Evolutionary conservation across 1,139 yeast species (phyloP), one percentile per base, ranked within the genome.

Genomic region (Yamadazyma triangularis): DNA sequence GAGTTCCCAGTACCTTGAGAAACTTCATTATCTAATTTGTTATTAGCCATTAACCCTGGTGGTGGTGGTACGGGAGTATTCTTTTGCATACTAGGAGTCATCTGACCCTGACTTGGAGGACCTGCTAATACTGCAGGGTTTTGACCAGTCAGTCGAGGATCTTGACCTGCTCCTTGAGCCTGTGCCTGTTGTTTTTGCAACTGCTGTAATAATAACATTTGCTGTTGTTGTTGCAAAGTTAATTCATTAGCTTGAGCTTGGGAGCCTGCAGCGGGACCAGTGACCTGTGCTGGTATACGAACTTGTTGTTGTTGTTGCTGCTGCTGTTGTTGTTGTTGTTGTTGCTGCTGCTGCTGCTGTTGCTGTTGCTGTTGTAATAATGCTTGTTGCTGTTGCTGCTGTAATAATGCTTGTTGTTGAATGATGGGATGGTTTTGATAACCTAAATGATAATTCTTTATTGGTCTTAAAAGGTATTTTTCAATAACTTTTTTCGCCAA

Each of bases 361-460:
- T 22, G 43, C 37, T 39, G 53, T 36, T 40, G 56, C 35, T 43
- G 61, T 27, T 30, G 33, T 16, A 30, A 30, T 2, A 15, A 20
- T 30, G 30, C 56, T 40, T 40, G 64, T 41, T 47, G 59, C 27
- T 45, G 56, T 31, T 50, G 63, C 28, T 51, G 58, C 35, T 52
- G 62, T 27, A 61, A 48, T 25, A 63, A 55, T 3, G 62, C 49
- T 39, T 56, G 67, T 40, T 64, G 70, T 45, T 66, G 73, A 29
- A 56, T 49, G 37, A 60, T 58, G 29, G 69, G 71, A 41, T 67
- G 74, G 46, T 67, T 67, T 41, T 61, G 68, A 45, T 67, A 68
- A 10, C 73, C 70, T 46, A 68, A 61, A 42, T 68, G 73, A 40
- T 68, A 68, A 40, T 67, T 68, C 39, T 68, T 68, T 36, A 68